Evolutionary conservation across 2,329 filamentous ascomycete genomes (phyloP), one percentile per base, ranked within the genome.

Genomic region (Sporothrix humicola): DNA sequence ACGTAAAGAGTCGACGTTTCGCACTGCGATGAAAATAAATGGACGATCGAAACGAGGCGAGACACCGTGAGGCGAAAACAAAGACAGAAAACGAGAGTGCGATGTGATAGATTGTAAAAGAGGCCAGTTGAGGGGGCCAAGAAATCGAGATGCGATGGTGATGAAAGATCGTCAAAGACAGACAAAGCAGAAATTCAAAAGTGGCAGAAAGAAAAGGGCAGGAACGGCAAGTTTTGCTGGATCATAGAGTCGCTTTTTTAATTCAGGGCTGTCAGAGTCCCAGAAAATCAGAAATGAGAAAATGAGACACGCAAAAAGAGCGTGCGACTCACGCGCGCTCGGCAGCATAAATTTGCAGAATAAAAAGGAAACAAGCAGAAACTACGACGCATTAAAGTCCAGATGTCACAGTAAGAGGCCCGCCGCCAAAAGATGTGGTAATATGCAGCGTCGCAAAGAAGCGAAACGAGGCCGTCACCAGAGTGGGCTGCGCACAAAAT

Each of bases 41-140:
- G 20, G 61, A 48, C 42, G 23, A 20, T 20, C 59, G 59, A 65
- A 20, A 13, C 61, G 61, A 66, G 61, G 42, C 61, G 61, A 66
- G 42, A 66, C 42, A 66, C 31, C 3, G 31, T 37, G 31, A 37
- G 31, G 31, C 31, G 4, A 37, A 37, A 37, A 37, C 20, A 52
- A 52, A 44, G 61, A 15, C 61, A n/a, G 42, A 48, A 66, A 66
- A 48, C n/a, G 20, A 66, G 61, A 6, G 59, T 65, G 37, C 10
- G 59, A 46, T 9, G 59, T 65, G 59, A 65, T 12, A 46, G 37
- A 65, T 46, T 13, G 59, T 46, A 23, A 46, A 63, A 42, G 31
- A 17, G 59, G 37, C 17, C 37, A 20, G 52, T 23, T 56, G 52
- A 31, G 56, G 10, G 26, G 23, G 59, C 17, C 58, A 37, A n/a